phyloP scores from a whole-genome alignment of 306 rosid species.

The Vigna mungo region DNA sequence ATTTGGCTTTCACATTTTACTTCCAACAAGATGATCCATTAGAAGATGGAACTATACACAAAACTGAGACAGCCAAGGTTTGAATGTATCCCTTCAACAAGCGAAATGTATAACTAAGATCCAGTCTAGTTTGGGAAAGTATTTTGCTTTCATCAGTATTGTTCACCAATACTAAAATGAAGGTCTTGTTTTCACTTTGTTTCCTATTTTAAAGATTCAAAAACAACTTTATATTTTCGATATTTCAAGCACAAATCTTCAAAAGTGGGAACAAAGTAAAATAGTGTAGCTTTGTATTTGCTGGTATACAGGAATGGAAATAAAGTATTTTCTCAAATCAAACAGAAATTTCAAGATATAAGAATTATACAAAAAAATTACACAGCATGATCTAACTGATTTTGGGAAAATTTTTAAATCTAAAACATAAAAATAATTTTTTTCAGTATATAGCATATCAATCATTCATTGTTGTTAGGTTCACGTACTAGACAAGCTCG shows the following conservation, averaged over 20 bases:
- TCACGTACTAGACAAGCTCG: conserved; percentile 3
- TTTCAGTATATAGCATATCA: conserved; percentile 21
- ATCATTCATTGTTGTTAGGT: background rate
- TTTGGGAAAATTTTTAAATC: background rate
- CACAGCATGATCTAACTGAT: background rate
- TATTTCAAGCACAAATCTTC: background rate
- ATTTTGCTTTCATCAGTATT: background rate
- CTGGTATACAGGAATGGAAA: background rate
- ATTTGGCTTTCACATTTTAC: conserved; percentile 29
- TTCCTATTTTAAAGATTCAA: background rate
- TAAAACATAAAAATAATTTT: background rate
- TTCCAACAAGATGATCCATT: conserved; percentile 34
- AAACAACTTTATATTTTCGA: background rate
- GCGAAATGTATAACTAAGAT: background rate
- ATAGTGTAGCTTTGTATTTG: background rate
- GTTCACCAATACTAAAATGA: background rate
- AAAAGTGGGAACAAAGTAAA: background rate
- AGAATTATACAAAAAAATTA: background rate
- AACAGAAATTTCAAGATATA: background rate
- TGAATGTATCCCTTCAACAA: conserved; percentile 23
- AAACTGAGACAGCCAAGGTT: conserved; percentile 35
- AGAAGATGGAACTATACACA: conserved; percentile 13
- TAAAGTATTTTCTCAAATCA: background rate
- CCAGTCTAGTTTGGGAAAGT: background rate
- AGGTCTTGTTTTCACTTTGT: background rate